These are phyloP conservation scores for Nitzschia putrida DNA, from an alignment of 108 stramenopile genomes.

Conservation along the genomic window DNA sequence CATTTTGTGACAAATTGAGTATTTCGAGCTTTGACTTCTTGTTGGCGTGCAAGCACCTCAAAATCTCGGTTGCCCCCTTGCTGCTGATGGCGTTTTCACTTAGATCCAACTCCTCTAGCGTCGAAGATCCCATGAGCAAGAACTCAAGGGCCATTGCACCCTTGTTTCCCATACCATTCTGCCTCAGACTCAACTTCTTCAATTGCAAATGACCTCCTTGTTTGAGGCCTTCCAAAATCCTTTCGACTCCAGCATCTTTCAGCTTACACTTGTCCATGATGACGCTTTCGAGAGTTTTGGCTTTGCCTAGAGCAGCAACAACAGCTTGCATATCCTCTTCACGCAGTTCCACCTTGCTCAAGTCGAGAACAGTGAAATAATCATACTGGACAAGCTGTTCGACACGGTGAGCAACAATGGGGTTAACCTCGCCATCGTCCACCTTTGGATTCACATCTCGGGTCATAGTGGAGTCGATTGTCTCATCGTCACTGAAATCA, in stretches of 20 bases:
- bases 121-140: slow-evolving; percentile 19
- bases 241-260: slow-evolving; percentile 31
- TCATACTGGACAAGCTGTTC: slow-evolving; percentile 28
- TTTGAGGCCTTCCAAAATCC: slow-evolving; percentile 25
- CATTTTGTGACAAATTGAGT: slow-evolving; percentile 32
- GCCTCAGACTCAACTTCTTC: slow-evolving; percentile 15
- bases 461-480: slow-evolving; percentile 28
- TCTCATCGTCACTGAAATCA: slow-evolving; percentile 26
- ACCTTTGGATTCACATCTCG: slow-evolving; percentile 13
- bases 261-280: slow-evolving; percentile 34
- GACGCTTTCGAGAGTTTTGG: slow-evolving; percentile 28
- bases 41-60: slow-evolving; percentile 9
- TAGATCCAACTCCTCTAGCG: slow-evolving; percentile 35
- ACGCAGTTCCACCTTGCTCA: slow-evolving; percentile 28
- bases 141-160: slow-evolving; percentile 23
- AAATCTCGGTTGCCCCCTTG: slow-evolving; percentile 14
- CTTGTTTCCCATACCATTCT: slow-evolving; percentile 33
- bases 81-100: slow-evolving; percentile 36
- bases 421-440: slow-evolving; percentile 22
- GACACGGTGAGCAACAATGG: slow-evolving; percentile 34
- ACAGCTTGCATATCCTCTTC: slow-evolving; percentile 30
- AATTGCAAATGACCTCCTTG: slow-evolving; percentile 11
- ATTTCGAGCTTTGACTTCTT: background rate
- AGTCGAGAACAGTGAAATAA: slow-evolving; percentile 32
- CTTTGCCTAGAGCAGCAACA: slow-evolving; percentile 24